Conservation (phyloP, 345 rosid species). For the Brassica rapa region DNA sequence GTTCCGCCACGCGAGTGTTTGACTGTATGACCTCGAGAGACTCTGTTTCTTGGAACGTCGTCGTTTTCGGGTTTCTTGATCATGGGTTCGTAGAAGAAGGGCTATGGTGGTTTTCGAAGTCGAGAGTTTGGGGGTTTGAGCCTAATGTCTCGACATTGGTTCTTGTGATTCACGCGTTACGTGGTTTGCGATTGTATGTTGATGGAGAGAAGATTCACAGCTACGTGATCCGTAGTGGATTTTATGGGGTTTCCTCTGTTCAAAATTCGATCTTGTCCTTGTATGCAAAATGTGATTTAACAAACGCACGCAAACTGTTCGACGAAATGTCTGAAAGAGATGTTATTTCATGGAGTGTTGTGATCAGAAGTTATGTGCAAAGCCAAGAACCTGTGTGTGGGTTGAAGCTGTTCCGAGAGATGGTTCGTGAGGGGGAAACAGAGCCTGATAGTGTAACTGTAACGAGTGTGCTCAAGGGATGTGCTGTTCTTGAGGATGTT, state of each 20-base stretch:
- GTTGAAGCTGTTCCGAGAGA: conserved; percentile 51
- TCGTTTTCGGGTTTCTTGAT: conserved; percentile 53
- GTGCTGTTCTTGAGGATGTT: conserved; percentile 41
- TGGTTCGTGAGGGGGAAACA: conserved; percentile 45
- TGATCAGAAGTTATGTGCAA: conserved; percentile 57
- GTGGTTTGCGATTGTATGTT: conserved; percentile 5
- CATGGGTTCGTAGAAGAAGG: conserved; percentile 50
- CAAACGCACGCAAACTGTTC: conserved; percentile 55
- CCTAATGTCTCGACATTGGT: conserved; percentile 61
- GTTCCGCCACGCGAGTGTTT: conserved; percentile 49
- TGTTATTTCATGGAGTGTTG: conserved; percentile 69
- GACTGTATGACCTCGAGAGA: conserved; percentile 45
- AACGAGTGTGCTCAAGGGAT: conserved; percentile 65
- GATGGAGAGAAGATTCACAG: conserved; percentile 50
- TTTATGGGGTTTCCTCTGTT: conserved; percentile 45
- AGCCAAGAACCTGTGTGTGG: conserved; percentile 45
- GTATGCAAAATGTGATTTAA: conserved; percentile 40
- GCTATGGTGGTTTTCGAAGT: conserved; percentile 52
- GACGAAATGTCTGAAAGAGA: conserved; percentile 71
- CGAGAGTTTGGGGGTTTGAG: conserved; percentile 56
- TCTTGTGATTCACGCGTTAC: conserved; percentile 56
- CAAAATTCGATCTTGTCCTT: conserved; percentile 56
- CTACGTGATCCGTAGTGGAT: conserved; percentile 54
- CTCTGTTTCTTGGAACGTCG: conserved; percentile 73
- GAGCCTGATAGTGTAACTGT: conserved; percentile 53